Evolutionary conservation across 148 eudicot species (phyloP), one percentile per base, ranked within the genome.

Genomic region (Dianthus caryophyllus): DNA sequence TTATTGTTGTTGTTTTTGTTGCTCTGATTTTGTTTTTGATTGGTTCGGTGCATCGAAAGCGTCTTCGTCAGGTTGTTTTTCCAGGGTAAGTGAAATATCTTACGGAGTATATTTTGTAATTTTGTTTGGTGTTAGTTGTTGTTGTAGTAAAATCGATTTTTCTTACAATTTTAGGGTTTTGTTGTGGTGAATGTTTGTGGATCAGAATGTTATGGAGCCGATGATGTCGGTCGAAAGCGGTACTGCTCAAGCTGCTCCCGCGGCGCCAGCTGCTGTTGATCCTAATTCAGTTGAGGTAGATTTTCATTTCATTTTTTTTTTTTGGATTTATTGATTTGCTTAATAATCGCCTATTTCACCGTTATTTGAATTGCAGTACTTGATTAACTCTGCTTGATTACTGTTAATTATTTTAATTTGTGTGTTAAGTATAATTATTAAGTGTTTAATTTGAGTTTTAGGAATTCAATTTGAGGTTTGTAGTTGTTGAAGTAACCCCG

Each of bases 191-290:
- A 44, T 55, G 65, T 22, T 33, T 6, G 20, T 70, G 67, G 73
- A 73, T 76, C 78, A 79, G 80, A 74, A 80, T 77, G 83, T 51
- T 57, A 61, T 70, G 60, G 78, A 29, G 65, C 78, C 69, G 43
- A 77, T 75, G 54, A 85, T 79, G 85, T 51, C 78, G 75, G 78
- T 61, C 69, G 83, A 83, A 67, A 83, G 74, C 65, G 84, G 71
- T 25, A 64, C 52, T 60, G 71, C 73, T 56, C 74, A 82, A 52
- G 55, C 81, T 65, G 70, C 18, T 17, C 61, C 68, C 11, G 64
- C 68, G 16, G 50, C 69, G 50, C 21, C 52, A 30, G 73, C 87
- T 69, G 51, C 74, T 71, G 55, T 72, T 63, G 87, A 81, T 49
- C 83, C 77, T 64, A 85, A 81, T 66, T 73, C 75, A 38, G 58